phyloP scores from a whole-genome alignment of 139 green algal genomes.

The Micromonas pusilla region DNA sequence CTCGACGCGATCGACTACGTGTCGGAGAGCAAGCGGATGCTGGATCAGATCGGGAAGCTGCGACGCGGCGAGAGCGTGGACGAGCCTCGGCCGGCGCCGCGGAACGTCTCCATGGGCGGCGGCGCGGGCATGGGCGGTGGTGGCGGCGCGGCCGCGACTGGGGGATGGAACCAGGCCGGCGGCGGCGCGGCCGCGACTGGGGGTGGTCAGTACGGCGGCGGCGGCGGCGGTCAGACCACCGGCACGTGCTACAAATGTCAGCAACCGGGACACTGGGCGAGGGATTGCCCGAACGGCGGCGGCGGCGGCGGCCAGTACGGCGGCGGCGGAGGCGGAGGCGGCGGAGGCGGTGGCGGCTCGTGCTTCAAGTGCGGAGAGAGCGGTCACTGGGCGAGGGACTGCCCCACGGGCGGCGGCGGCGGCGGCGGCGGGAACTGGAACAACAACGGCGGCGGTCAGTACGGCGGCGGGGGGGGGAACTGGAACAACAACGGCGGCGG shows the following conservation, averaged over 20 bases:
- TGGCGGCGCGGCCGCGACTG: not conserved
- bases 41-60: constrained; percentile 37
- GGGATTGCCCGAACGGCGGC: constrained; percentile 10
- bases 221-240: constrained; percentile 12
- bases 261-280: constrained; percentile 32
- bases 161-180: constrained; percentile 28
- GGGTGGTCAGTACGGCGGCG: constrained; percentile 26
- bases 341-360: constrained; percentile 7
- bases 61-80: constrained; percentile 31
- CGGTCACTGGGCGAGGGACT: constrained; percentile 43
- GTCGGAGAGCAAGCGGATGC: constrained; percentile 26
- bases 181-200: constrained; percentile 25
- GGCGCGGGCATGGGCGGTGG: not conserved
- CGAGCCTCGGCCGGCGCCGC: not conserved
- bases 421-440: constrained; percentile 27
- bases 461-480: constrained; percentile 19
- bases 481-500: not conserved
- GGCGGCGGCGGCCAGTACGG: constrained; percentile 5
- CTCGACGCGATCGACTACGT: constrained; percentile 32
- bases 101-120: constrained; percentile 4
- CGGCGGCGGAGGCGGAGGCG: constrained; percentile 25
- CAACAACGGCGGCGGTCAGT: constrained; percentile 21
- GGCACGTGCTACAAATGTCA: constrained; percentile 21
- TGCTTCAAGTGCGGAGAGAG: constrained; percentile 42
- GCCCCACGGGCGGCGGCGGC: constrained; percentile 27